Base-by-base conservation (phyloP, 768 basidiomycete genomes). In the Clavulina sp. region DNA sequence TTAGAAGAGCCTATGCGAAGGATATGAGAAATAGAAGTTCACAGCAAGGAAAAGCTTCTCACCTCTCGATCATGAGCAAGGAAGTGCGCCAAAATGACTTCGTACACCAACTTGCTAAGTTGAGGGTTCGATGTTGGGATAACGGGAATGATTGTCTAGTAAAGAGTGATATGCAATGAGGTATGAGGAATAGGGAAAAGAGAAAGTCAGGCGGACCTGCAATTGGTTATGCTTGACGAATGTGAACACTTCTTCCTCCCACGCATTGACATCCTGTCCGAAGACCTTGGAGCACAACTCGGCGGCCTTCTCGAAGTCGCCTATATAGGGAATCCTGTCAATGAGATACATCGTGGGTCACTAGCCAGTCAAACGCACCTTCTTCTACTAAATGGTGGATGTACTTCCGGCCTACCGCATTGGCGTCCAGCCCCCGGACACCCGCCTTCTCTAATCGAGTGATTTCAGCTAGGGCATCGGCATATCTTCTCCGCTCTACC, bases 191-290 rank as follows among this genome's bases (percentile, higher is more conserved):
- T 16, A 4, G 9, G n/a, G 19, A 41, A 3, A 23, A 2, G 6
- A 23, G 13, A 28, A 2, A 21, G 44, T 16, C 23, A 2, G 21
- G 64, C 74, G 23, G 54, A 86, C 89, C 64, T 84, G 78, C 16
- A 96, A 67, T 52, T 88, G 79, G 24, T 75, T 72, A 58, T 80
- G 76, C 62, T 88, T 78, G 1, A 83, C 84, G 61, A 93, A 97
- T 13, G 76, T 68, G 59, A 95, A 93, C 60, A 96, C 84, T 85
- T 85, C 95, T 58, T 83, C 77, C 61, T 96, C 92, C 95, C 95
- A 99, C n/a, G 75, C 73, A 59, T 78, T 80, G 7, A 72, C 65
- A 58, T 93, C 77, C 41, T 77, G 76, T 3, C 75, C 81, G 57
- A 93, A 84, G 4, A 96, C 87, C 62, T 84, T 89, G 0, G 87